These are phyloP conservation scores for Stipa capillata DNA, from an alignment of 176 grass and related monocot species.

Conservation along the genomic window DNA sequence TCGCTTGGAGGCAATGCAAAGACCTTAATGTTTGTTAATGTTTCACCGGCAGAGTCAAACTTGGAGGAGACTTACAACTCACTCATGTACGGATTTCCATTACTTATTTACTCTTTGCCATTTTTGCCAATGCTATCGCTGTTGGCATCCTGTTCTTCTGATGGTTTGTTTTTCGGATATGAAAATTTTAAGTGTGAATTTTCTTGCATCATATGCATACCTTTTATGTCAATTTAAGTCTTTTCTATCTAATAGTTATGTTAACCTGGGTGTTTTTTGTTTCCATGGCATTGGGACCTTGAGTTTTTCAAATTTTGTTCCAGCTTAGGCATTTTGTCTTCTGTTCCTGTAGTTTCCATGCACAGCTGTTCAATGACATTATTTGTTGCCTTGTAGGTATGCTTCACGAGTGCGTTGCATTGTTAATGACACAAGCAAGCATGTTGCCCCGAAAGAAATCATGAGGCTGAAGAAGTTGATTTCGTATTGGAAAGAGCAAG, in stretches of 20 bases:
- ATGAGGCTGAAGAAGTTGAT: conserved; percentile 78
- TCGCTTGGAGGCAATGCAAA: conserved; percentile 96
- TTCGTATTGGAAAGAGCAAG: conserved; percentile 90
- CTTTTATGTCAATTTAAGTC: not conserved
- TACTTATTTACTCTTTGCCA: not conserved
- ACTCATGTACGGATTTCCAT: conserved; percentile 48
- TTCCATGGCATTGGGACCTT: not conserved
- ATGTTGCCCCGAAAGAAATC: conserved; percentile 86
- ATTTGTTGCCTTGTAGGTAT: conserved; percentile 44
- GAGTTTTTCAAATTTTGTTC: not conserved
- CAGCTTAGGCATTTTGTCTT: not conserved
- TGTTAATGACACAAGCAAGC: conserved; percentile 88
- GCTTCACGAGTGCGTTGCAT: conserved; percentile 92
- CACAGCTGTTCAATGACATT: not conserved
- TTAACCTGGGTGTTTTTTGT: not conserved
- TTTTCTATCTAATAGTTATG: not conserved
- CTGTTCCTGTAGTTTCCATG: not conserved
- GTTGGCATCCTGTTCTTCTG: not conserved
- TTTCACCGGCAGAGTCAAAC: conserved; percentile 85
- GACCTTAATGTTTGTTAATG: conserved; percentile 97
- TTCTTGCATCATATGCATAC: not conserved
- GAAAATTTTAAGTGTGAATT: not conserved
- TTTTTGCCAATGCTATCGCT: not conserved
- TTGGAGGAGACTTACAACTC: conserved; percentile 96
- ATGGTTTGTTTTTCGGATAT: not conserved